Evolutionary conservation across 1,284 basidiomycete genomes (phyloP).

Genomic region (Rhodotorula sp.): DNA sequence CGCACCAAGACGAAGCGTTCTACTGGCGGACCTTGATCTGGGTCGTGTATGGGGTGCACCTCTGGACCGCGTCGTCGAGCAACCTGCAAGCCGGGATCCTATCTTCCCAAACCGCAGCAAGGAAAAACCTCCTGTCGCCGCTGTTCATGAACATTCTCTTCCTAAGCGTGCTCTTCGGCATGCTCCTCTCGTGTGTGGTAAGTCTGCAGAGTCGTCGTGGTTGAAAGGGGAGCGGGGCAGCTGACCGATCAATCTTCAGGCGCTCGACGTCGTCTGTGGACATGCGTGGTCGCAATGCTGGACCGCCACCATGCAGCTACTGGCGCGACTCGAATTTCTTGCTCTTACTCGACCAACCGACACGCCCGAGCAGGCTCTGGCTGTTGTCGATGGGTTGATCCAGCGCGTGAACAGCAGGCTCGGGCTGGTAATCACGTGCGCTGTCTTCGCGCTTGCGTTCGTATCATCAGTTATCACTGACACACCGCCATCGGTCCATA

Average conservation of each 20-base stretch:
- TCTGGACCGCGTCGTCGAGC: slow-evolving; percentile 17
- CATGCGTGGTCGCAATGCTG: not conserved
- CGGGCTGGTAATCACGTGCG: slow-evolving; percentile 7
- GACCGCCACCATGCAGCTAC: not conserved
- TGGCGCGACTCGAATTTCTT: not conserved
- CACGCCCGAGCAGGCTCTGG: not conserved
- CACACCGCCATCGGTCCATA: not conserved
- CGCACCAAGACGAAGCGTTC: slow-evolving; percentile 5
- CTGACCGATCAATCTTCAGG: too few species aligned
- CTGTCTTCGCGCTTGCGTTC: not conserved
- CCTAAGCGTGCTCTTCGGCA: slow-evolving; percentile 6
- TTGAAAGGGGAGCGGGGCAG: too few species aligned
- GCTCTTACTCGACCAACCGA: not conserved
- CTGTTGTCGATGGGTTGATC: not conserved
- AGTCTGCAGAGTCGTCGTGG: too few species aligned
- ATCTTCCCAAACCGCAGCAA: slow-evolving; percentile 7
- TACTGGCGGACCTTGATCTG: slow-evolving; percentile 23
- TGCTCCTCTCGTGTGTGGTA: not conserved
- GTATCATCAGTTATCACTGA: not conserved
- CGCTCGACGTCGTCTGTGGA: too few species aligned
- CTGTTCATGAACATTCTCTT: slow-evolving; percentile 14
- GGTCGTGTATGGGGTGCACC: slow-evolving; percentile 7
- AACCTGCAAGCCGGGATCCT: slow-evolving; percentile 23
- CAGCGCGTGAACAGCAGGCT: slow-evolving; percentile 5
- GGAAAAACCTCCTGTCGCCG: slow-evolving; percentile 18